Base-by-base conservation (phyloP, 2,329 filamentous ascomycete genomes). In the Aspergillus sp. region DNA sequence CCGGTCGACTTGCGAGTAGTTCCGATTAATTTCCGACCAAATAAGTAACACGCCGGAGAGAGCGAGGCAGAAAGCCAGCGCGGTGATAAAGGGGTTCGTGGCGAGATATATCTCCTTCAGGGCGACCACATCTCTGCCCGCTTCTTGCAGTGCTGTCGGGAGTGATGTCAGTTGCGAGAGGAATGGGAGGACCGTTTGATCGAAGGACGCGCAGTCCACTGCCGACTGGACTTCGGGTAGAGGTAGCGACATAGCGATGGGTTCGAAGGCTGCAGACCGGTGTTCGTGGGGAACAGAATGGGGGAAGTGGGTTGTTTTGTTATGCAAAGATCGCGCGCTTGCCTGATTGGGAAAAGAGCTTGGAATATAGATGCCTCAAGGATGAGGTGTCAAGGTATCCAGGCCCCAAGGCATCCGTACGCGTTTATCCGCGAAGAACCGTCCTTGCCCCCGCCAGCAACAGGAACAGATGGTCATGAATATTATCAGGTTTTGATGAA, bases 1-100 rank as follows among this genome's bases (percentile, higher is more conserved):
- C 43, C 93, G 83, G 68, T 98, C 93, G 38, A 98, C 85, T 70
- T 98, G 93, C n/a, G 90, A 96, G 68, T 90, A 96, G 69, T 98
- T 98, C 61, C 80, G 81, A 71, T 94, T 97, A 72, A 89, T 70
- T 68, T 97, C 91, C 1, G 90, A 88, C 4, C 83, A 74, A 27
- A 91, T 62, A 20, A 95, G 73, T 60, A 94, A 86, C 23, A 93
- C 61, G 4, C 78, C 78, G 1, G 82, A 82, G n/a, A 95, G 67
- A 37, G 82, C 76, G 15, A 95, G 58, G 2, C 87, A 85, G 46
- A 88, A 79, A 0, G 82, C 84, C 54, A 94, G 77, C 2, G 82
- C 86, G 1, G 81, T 83, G 23, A 95, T 77, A 38, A 95, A 74
- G 0, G 93, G 93, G 64, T 98, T 97, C 15, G 91, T 97, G 43